Percentiles rank a stretch among this genome's conserved stretches.
phyloP scores from a whole-genome alignment of 106 monocot genomes.

The Acanthochlamys bracteata region DNA sequence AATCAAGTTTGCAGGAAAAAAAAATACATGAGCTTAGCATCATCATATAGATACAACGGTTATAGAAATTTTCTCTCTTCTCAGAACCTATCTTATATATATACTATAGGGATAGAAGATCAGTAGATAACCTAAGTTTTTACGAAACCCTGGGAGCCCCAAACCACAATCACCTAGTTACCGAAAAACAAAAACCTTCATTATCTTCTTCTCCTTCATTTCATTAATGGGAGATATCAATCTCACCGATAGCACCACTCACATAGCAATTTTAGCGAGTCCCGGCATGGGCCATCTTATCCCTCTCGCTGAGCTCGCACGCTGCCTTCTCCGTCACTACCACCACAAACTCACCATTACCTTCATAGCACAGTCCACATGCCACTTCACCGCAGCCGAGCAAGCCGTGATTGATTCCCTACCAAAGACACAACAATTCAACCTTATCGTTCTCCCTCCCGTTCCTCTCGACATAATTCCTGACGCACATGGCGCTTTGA shows the following conservation, averaged over 20 bases:
- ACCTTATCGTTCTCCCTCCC: not conserved
- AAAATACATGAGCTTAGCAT: too few relatives aligned
- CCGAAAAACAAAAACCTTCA: too few relatives aligned
- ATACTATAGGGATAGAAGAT: too few relatives aligned
- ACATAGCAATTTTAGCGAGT: conserved; percentile 15
- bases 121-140: too few relatives aligned
- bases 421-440: not conserved
- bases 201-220: too few relatives aligned
- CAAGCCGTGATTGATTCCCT: conserved; percentile 5
- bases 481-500: not conserved
- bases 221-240: not conserved
- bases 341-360: not conserved
- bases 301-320: conserved; percentile 13
- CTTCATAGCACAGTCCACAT: not conserved
- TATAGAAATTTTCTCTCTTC: too few relatives aligned
- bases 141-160: too few relatives aligned
- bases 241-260: conserved; percentile 6
- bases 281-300: conserved; percentile 26
- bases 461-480: not conserved
- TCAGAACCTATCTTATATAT: too few relatives aligned
- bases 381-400: not conserved
- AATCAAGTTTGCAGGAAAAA: too few relatives aligned
- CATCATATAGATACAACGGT: too few relatives aligned
- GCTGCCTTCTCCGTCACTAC: conserved; percentile 6
- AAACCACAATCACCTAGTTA: too few relatives aligned